Conservation (phyloP, 2,329 filamentous ascomycete genomes). For the Claviceps maximensis region DNA sequence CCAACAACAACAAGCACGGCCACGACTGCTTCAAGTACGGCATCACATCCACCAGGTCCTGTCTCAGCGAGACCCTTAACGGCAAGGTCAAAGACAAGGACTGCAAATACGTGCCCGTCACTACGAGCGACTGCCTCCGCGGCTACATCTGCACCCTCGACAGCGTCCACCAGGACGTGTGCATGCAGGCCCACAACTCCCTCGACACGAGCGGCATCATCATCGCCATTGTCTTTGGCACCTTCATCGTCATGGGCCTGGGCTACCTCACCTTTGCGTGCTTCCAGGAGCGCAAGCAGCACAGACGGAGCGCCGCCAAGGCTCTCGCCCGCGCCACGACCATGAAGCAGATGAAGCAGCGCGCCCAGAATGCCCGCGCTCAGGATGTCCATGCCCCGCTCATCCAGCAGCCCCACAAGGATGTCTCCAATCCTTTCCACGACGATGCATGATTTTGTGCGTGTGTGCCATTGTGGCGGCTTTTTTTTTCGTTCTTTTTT, state of each 20-base stretch:
- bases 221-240: constrained; percentile 33
- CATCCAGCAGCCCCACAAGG: constrained; percentile 19
- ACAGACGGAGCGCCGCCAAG: constrained; percentile 29
- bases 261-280: constrained; percentile 34
- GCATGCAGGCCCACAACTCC: constrained; percentile 24
- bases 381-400: constrained; percentile 21
- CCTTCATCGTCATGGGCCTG: constrained; percentile 24
- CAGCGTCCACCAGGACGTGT: constrained; percentile 23
- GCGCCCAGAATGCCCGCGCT: constrained; percentile 11
- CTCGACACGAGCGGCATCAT: constrained; percentile 33
- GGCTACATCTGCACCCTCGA: constrained; percentile 32
- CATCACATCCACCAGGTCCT: constrained; percentile 23
- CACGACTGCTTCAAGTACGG: constrained; percentile 21
- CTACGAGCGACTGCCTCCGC: constrained; percentile 26
- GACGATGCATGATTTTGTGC: constrained; percentile 11
- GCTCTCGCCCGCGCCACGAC: constrained; percentile 34
- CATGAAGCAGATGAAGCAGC: constrained; percentile 31
- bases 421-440: constrained; percentile 22
- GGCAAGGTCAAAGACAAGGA: constrained; percentile 20
- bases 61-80: constrained; percentile 26
- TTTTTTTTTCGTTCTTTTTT: too few relatives aligned
- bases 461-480: too few relatives aligned
- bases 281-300: constrained; percentile 34
- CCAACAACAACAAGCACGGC: constrained; percentile 8
- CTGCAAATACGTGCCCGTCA: constrained; percentile 25